Conservation (phyloP, 352 stramenopile species). For the Phytophthora cryptogea region DNA sequence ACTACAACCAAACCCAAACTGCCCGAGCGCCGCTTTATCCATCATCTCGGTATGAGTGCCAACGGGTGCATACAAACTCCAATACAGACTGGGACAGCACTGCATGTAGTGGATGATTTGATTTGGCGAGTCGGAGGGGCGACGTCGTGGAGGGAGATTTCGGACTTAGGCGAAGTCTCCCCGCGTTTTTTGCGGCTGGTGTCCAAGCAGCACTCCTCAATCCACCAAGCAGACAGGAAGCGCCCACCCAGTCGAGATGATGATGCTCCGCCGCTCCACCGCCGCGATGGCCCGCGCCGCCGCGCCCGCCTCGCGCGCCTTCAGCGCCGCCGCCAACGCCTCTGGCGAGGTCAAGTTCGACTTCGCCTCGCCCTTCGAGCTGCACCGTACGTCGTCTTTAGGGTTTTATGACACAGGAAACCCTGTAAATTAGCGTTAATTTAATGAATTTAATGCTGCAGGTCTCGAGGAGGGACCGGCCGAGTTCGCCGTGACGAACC, state of each 20-base stretch:
- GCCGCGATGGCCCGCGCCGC: slow-evolving; percentile 42
- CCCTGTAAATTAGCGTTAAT: background rate
- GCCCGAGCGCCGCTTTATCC: slow-evolving; percentile 8
- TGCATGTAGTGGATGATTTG: slow-evolving; percentile 31
- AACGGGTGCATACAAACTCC: background rate
- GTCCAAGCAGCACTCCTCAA: slow-evolving; percentile 27
- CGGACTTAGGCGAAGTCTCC: slow-evolving; percentile 26
- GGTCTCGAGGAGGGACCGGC: slow-evolving; percentile 74
- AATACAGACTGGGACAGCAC: slow-evolving; percentile 3
- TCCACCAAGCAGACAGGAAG: slow-evolving; percentile 53
- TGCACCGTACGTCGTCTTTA: slow-evolving; percentile 59
- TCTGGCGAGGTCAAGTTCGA: slow-evolving; percentile 75
- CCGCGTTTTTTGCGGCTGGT: slow-evolving; percentile 16
- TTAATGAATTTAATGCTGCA: slow-evolving; percentile 17
- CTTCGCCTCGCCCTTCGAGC: slow-evolving; percentile 72
- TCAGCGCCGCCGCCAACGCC: slow-evolving; percentile 59
- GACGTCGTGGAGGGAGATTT: slow-evolving; percentile 26
- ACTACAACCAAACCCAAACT: background rate
- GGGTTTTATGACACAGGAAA: too few species aligned
- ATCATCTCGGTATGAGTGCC: slow-evolving; percentile 19
- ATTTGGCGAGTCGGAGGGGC: slow-evolving; percentile 8
- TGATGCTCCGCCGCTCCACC: slow-evolving; percentile 71
- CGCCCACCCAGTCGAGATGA: slow-evolving; percentile 24
- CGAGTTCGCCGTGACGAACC: slow-evolving; percentile 80
- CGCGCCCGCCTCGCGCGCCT: slow-evolving; percentile 46